Percentiles rank a stretch among this genome's conserved stretches.
These are phyloP conservation scores for Nicotiana tabacum DNA, from an alignment of 257 asterid genomes.

Conservation along the genomic window DNA sequence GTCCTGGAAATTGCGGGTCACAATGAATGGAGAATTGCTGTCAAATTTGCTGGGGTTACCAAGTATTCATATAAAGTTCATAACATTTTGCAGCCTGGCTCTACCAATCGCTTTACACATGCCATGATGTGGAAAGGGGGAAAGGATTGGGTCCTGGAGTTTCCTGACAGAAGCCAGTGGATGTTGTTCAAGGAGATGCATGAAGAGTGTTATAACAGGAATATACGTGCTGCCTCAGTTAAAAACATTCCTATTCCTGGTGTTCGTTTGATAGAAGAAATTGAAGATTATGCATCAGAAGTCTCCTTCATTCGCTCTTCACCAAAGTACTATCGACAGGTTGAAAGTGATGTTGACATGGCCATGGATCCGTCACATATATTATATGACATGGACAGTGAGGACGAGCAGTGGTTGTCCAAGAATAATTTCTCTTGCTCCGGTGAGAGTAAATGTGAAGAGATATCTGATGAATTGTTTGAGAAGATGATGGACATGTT, in stretches of 20 bases:
- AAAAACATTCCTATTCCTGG: constrained; percentile 96
- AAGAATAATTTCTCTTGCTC: constrained; percentile 18
- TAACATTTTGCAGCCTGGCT: constrained; percentile 76
- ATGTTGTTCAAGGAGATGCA: constrained; percentile 85
- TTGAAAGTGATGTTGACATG: constrained; percentile 86
- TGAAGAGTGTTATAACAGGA: constrained; percentile 87
- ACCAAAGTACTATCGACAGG: constrained; percentile 59
- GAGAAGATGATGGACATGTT: constrained; percentile 69
- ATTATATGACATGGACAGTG: constrained; percentile 89
- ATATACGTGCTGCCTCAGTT: constrained; percentile 94
- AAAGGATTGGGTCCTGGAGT: constrained; percentile 93
- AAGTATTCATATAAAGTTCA: constrained; percentile 70
- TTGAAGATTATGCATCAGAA: constrained; percentile 42
- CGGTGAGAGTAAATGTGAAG: constrained; percentile 27
- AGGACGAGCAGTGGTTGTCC: constrained; percentile 77
- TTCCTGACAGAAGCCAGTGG: constrained; percentile 93
- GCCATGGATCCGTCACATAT: constrained; percentile 73
- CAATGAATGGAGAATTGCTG: constrained; percentile 81
- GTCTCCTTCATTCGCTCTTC: constrained; percentile 52
- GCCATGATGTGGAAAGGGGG: constrained; percentile 99
- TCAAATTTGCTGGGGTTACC: constrained; percentile 66
- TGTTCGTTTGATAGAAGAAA: constrained; percentile 64
- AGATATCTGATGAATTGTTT: constrained; percentile 61
- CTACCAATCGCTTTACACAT: constrained; percentile 87
- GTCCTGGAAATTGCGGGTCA: constrained; percentile 71